Evolutionary conservation across 371 early-diverging fungal genomes (phyloP), one percentile per base, ranked within the genome.

Genomic region (Zopfochytrium polystomum): DNA sequence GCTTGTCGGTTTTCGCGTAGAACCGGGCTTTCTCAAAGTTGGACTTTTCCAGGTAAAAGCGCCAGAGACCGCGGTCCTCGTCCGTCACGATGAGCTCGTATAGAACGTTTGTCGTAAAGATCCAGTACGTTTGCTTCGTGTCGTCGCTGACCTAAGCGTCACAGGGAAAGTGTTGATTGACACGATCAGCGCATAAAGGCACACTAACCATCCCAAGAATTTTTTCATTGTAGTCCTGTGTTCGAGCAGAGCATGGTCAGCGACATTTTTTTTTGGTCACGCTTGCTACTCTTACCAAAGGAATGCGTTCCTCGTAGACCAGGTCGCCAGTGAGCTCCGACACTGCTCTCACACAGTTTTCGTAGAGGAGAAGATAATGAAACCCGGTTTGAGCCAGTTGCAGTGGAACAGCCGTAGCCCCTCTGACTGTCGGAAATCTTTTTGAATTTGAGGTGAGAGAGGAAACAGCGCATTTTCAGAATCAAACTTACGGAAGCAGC

Each of bases 41-140:
- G 35, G 64, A 54, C 18, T 61, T 65, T 20, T 71, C 77, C 42
- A 97, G 76, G 61, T 89, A 93, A 0, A 93, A 74, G 20, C 84
- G 81, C 98, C 98, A 97, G 2, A 95, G 87, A 65, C 96, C 87
- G 3, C 93, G 83, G 54, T 92, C 92, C 71, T 97, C 96, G 46
- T 91, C 87, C 0, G 84, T 85, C 35, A 92, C 81, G 18, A 90
- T 80, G 9, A 96, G 77, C 70, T 96, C 96, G 61, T 86, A 91
- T 38, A 96, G 85, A 1, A 87, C 74, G 15, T 69, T 58, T 3
- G 82, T 83, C 1, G 94, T 93, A 46, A 81, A 88, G 23, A 93
- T 79, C 97, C 97, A 96, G 63, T 83, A 91, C 0, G 96, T 94
- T 50, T 82, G 80, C 60, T 89, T 89, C 9, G 80, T 69, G 32